A percentile compares a stretch with the other conserved stretches of the same genome.
phyloP scores from a whole-genome alignment of 768 basidiomycete genomes.

The Suillus alpinus region DNA sequence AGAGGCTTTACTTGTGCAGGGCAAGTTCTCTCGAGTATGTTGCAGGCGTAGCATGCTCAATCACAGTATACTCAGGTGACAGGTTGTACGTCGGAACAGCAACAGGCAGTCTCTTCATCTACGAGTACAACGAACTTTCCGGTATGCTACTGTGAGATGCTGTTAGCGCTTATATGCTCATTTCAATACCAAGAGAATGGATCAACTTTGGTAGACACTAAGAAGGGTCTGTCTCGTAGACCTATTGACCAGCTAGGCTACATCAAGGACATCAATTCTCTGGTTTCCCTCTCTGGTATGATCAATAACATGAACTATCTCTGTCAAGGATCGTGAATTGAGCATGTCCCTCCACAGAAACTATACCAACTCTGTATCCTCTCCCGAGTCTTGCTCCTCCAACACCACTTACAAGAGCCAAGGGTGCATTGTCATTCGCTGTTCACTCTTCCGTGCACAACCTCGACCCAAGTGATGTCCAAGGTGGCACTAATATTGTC shows the following conservation, averaged over 20 bases:
- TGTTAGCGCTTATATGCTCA: not conserved
- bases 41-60: slow-evolving; percentile 2
- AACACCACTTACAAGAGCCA: slow-evolving; percentile 71
- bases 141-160: slow-evolving; percentile 30
- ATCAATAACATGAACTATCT: slow-evolving; percentile 14
- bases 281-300: slow-evolving; percentile 81
- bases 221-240: slow-evolving; percentile 60
- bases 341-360: slow-evolving; percentile 46
- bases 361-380: slow-evolving; percentile 69
- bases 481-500: slow-evolving; percentile 10
- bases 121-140: slow-evolving; percentile 38
- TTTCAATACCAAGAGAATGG: not conserved
- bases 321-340: not conserved
- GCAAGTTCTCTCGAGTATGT: slow-evolving; percentile 14
- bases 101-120: slow-evolving; percentile 53
- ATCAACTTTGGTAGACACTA: slow-evolving; percentile 54
- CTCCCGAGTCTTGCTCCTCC: slow-evolving; percentile 70
- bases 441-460: slow-evolving; percentile 61
- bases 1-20: slow-evolving; percentile 31
- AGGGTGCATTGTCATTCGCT: slow-evolving; percentile 81
- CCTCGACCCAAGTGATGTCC: slow-evolving; percentile 25
- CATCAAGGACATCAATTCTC: slow-evolving; percentile 80
- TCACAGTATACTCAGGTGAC: slow-evolving; percentile 37
- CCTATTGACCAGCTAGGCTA: slow-evolving; percentile 88
- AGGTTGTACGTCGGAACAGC: slow-evolving; percentile 63